A percentile compares a stretch with the other conserved stretches of the same genome.
Evolutionary conservation across 148 eudicot genomes (phyloP).

Genomic region (Rhododendron ferrugineum): DNA sequence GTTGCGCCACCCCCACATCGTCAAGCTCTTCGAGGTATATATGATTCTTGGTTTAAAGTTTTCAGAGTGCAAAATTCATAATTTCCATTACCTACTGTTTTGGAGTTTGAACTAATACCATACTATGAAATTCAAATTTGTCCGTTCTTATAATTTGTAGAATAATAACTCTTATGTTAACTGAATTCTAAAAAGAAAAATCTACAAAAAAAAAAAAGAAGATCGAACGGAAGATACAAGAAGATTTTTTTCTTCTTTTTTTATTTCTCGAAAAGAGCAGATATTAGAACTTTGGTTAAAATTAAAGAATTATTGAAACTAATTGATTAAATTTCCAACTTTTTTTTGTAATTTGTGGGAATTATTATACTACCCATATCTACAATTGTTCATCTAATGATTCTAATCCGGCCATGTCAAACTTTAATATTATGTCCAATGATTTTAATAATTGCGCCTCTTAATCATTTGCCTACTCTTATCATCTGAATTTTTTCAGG

Average conservation of each 20-base stretch:
- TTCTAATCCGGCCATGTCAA: background rate
- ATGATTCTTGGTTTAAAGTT: background rate
- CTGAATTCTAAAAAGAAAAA: too few relatives aligned
- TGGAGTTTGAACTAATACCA: background rate
- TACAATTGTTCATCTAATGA: background rate
- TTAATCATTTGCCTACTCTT: background rate
- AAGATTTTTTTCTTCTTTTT: too few relatives aligned
- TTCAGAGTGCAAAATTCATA: background rate
- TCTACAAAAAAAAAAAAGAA: too few relatives aligned
- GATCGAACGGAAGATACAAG: background rate
- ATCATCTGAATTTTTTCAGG: background rate
- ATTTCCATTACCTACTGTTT: background rate
- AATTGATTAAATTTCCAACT: background rate
- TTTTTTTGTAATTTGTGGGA: background rate
- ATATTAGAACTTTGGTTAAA: background rate
- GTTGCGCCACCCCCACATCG: constrained; percentile 52
- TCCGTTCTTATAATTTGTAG: too few relatives aligned
- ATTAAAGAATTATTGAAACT: background rate
- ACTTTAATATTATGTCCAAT: background rate
- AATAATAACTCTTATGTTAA: background rate
- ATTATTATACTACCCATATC: background rate
- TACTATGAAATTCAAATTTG: background rate
- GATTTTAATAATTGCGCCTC: background rate
- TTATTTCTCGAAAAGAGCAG: background rate
- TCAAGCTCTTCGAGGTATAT: constrained; percentile 49